A percentile compares a stretch with the other conserved stretches of the same genome.
Evolutionary conservation across 129 eudicot species (phyloP).

Genomic region (Flaveria brownii): DNA sequence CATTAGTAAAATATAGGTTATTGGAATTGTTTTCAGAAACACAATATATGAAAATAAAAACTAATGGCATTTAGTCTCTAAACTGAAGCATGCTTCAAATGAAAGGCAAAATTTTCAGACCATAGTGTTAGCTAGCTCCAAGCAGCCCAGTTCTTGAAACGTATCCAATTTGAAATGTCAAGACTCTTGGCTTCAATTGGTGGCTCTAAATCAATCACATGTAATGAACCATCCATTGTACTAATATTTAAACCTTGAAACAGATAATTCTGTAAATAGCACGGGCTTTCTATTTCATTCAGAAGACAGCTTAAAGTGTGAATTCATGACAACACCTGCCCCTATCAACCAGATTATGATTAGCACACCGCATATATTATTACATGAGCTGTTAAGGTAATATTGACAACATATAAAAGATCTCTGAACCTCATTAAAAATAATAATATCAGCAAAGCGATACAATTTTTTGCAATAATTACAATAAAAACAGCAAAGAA

Average conservation of each 20-base stretch:
- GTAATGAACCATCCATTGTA: neutral
- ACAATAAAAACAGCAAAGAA: neutral
- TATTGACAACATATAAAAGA: neutral
- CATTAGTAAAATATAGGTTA: neutral
- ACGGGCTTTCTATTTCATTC: neutral
- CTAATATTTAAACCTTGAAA: neutral
- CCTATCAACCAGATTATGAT: neutral
- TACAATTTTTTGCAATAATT: neutral
- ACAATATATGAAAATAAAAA: neutral
- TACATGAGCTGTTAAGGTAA: neutral
- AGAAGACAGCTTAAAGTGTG: neutral
- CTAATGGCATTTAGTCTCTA: neutral
- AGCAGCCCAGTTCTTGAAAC: neutral
- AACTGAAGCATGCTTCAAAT: too few species aligned
- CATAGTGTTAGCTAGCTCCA: neutral
- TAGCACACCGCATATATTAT: neutral
- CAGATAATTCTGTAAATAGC: neutral
- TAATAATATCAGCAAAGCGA: too few species aligned
- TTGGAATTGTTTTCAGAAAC: neutral
- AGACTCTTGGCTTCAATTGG: neutral
- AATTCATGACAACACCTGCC: neutral
- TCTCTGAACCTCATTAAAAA: neutral
- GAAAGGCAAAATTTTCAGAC: neutral
- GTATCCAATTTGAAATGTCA: neutral
- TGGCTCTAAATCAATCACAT: neutral